Base-by-base conservation (phyloP, 2,329 filamentous ascomycete genomes). In the Talaromyces sp. region DNA sequence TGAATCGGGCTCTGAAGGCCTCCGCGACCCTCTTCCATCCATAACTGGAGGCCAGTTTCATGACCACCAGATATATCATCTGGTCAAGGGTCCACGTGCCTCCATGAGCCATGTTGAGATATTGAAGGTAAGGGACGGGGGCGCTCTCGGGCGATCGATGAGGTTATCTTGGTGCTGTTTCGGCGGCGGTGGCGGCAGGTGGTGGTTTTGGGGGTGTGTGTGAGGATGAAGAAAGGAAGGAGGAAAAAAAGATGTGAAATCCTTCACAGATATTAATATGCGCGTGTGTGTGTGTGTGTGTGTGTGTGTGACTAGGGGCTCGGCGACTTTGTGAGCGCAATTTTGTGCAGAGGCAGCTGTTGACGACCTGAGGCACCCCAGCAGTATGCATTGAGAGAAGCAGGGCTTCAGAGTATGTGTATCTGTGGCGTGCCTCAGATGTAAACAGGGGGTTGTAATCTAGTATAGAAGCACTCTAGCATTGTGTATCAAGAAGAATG, bases 41-140 rank as follows among this genome's bases (percentile, higher is more conserved):
- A 24, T 62, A 49, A 3, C 8, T 52, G 43, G 64, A 43, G 22
- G 50, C 19, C 3, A 59, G 7, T 50, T 54, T 62, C 50, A 66
- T 33, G 14, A 45, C 43, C 33, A 66, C 61, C 16, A 66, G 43
- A n/a, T 33, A 66, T 9, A 66, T 8, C 16, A 3, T 22, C 14
- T 66, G 52, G 1, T 62, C 52, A 3, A 43, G 19, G 14, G 52
- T 35, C 64, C 64, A 66, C 10, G 4, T 1, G 14, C 41, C 45
- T 11, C 64, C 64, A 39, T 59, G 64, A 10, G 64, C 64, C 64
- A 66, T 66, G 13, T 37, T 37, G 35, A 37, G 13, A 37, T 3
- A 3, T 37, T 7, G 14, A 19, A 16, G 27, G 22, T 22, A 45
- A 58, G 24, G 56, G 35, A 37, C 35, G 9, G 35, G 35, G 35